Evolutionary conservation across 2,329 filamentous ascomycete genomes (phyloP).

Genomic region (Pseudogymnoascus sp.): DNA sequence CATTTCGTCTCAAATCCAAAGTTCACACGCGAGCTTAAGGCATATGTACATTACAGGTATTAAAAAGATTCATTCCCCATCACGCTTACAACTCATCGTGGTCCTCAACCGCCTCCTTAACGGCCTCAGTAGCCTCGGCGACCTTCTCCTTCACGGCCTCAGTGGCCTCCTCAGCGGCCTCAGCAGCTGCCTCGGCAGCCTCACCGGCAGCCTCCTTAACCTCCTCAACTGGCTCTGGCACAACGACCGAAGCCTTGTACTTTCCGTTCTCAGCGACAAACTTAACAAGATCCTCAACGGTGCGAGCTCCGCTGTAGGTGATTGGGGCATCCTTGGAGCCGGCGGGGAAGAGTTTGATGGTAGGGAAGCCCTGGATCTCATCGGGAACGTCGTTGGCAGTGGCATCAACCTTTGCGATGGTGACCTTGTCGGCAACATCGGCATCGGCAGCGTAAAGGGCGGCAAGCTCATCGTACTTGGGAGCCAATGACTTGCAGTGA

Average conservation of each 20-base stretch:
- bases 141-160: constrained; percentile 41
- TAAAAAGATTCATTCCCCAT: constrained; percentile 10
- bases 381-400: constrained; percentile 95
- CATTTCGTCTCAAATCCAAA: neutral
- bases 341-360: constrained; percentile 95
- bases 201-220: constrained; percentile 33
- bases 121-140: constrained; percentile 39
- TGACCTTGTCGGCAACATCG: constrained; percentile 73
- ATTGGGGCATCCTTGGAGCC: constrained; percentile 78
- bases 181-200: constrained; percentile 32
- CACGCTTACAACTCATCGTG: constrained; percentile 71
- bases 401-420: constrained; percentile 96
- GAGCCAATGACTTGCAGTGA: constrained; percentile 97
- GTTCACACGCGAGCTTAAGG: constrained; percentile 1
- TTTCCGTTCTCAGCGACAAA: constrained; percentile 96
- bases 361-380: constrained; percentile 95
- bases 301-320: constrained; percentile 81
- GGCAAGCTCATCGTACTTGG: constrained; percentile 91
- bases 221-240: constrained; percentile 50
- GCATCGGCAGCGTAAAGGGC: constrained; percentile 64
- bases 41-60: neutral
- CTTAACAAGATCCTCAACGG: constrained; percentile 80
- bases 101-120: constrained; percentile 28
- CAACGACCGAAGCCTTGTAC: constrained; percentile 64
- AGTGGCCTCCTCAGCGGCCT: constrained; percentile 39